These are phyloP conservation scores for Citrullus amarus DNA, from an alignment of 306 rosid species.

Conservation along the genomic window DNA sequence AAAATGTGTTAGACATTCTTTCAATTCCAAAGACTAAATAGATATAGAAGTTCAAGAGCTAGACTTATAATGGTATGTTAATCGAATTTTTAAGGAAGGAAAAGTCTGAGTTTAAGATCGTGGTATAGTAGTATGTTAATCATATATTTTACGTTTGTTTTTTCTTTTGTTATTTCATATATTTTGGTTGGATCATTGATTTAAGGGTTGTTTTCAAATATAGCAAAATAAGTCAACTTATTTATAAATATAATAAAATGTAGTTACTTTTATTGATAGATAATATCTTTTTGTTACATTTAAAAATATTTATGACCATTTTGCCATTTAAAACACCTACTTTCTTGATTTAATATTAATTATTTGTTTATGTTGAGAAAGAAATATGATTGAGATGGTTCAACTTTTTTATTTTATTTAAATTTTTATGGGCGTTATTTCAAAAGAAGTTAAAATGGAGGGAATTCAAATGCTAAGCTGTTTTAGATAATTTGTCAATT, in stretches of 20 bases:
- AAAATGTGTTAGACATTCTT: too few relatives aligned
- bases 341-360: not conserved
- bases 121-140: not conserved
- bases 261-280: too few relatives aligned
- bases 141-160: not conserved
- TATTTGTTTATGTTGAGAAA: not conserved
- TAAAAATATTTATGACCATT: too few relatives aligned
- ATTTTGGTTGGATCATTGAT: not conserved
- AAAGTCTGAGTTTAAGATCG: too few relatives aligned
- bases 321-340: too few relatives aligned
- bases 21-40: too few relatives aligned
- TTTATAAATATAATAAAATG: too few relatives aligned
- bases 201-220: not conserved
- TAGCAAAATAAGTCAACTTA: too few relatives aligned
- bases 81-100: too few relatives aligned
- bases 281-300: too few relatives aligned
- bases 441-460: not conserved
- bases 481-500: not conserved
- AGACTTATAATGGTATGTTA: too few relatives aligned
- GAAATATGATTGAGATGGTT: constrained; percentile 1
- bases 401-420: not conserved
- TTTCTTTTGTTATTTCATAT: not conserved
- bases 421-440: not conserved
- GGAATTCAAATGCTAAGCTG: not conserved
- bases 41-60: too few relatives aligned